These are phyloP conservation scores for Daedalea quercina DNA, from an alignment of 768 basidiomycete genomes.

Conservation along the genomic window DNA sequence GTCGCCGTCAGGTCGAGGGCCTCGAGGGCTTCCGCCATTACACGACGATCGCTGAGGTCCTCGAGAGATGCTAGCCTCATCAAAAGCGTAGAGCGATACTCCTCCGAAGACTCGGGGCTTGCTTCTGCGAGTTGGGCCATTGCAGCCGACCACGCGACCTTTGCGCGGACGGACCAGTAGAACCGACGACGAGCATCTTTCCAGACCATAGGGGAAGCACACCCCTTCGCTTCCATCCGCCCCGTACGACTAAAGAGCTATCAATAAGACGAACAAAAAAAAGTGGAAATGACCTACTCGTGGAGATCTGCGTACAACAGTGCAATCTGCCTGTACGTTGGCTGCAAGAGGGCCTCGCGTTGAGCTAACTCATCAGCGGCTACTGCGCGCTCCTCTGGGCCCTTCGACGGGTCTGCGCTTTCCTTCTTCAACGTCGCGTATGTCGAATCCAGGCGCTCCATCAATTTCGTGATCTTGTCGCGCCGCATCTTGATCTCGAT, in stretches of 20 bases:
- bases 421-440: constrained; percentile 79
- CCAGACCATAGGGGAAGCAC: constrained; percentile 83
- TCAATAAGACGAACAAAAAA: constrained; percentile 2
- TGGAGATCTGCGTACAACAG: constrained; percentile 94
- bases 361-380: constrained; percentile 63
- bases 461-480: constrained; percentile 82
- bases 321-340: constrained; percentile 91
- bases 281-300: constrained; percentile 51
- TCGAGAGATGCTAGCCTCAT: constrained; percentile 53
- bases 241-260: constrained; percentile 66
- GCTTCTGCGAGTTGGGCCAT: constrained; percentile 60
- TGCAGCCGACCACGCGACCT: constrained; percentile 61
- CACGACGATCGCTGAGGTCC: constrained; percentile 45
- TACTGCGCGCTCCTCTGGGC: constrained; percentile 65
- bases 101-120: constrained; percentile 60
- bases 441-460: constrained; percentile 87
- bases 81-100: constrained; percentile 62
- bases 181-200: constrained; percentile 84
- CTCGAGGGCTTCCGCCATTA: constrained; percentile 62
- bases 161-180: constrained; percentile 91
- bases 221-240: constrained; percentile 97
- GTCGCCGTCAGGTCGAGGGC: constrained; percentile 60
- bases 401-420: constrained; percentile 68
- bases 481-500: constrained; percentile 97
- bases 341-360: constrained; percentile 76